Evolutionary conservation across 2,329 filamentous ascomycete genomes (phyloP).

Genomic region (Nemania abortiva): DNA sequence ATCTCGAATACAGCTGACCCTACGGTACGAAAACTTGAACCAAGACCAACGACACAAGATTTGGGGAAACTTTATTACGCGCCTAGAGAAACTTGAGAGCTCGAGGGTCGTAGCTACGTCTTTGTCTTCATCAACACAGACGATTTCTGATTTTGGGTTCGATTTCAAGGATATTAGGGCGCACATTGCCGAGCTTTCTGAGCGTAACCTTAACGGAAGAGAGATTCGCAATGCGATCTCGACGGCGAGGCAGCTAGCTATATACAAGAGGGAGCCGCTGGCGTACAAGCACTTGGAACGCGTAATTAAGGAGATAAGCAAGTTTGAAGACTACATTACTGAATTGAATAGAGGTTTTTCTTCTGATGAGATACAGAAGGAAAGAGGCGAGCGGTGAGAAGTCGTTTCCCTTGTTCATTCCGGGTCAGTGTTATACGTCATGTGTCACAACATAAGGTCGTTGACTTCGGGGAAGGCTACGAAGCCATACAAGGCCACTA

Average conservation of each 20-base stretch:
- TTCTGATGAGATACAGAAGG: slow-evolving; percentile 17
- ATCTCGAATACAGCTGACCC: not conserved
- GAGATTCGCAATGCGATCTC: slow-evolving; percentile 27
- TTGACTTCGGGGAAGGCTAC: too few relatives aligned
- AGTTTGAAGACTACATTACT: slow-evolving; percentile 22
- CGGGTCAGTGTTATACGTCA: too few relatives aligned
- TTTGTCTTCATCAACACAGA: slow-evolving; percentile 1
- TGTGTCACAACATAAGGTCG: too few relatives aligned
- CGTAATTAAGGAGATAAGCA: slow-evolving; percentile 19
- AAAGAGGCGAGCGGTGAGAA: slow-evolving; percentile 14
- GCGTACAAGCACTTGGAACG: slow-evolving; percentile 16
- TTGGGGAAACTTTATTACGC: slow-evolving; percentile 22
- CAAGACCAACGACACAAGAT: slow-evolving; percentile 18
- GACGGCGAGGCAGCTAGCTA: slow-evolving; percentile 22
- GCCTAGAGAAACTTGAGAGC: slow-evolving; percentile 13
- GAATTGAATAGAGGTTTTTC: slow-evolving; percentile 23
- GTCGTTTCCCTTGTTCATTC: too few relatives aligned
- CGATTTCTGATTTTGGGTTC: not conserved
- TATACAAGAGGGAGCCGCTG: slow-evolving; percentile 21
- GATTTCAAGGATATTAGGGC: slow-evolving; percentile 17
- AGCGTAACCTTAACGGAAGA: slow-evolving; percentile 25
- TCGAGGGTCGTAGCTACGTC: not conserved
- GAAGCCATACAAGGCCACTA: too few relatives aligned
- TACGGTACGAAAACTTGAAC: slow-evolving; percentile 20
- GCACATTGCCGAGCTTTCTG: slow-evolving; percentile 15